Base-by-base conservation (phyloP, 805 yeast genomes). In the Saturnispora bothae region DNA sequence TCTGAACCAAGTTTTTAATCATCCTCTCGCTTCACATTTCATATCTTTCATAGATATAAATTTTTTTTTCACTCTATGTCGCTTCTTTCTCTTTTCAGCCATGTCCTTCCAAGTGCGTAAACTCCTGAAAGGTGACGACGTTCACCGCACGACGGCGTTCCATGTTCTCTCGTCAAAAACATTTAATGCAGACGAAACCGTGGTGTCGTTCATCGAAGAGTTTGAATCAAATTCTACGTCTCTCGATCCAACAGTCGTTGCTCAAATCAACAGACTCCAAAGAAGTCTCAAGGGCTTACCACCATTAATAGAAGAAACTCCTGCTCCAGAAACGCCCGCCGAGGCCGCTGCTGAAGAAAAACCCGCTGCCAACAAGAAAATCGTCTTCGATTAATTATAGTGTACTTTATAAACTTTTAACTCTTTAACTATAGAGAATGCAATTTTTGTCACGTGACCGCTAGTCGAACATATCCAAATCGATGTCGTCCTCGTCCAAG, bases 281-380 rank as follows among this genome's bases (percentile, higher is more conserved):
- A 51, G 65, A 48, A 63, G 57, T 29, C 44, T 61, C 14, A 48
- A 63, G 39, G 65, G 65, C 3, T 38, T 61, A 25, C 63, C 63
- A 6, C 65, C 65, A 4, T 44, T 61, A 12, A 42, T 59, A 31
- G 41, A 52, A 14, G 62, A 54, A 17, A 48, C 47, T 8, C 35
- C 43, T n/a, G 13, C 39, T 13, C 12, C 35, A 30, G 20, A 26
- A 17, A 18, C 17, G 14, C 8, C 30, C 17, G 22, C 13, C n/a
- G 16, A 18, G 8, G 20, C 4, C 10, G 6, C 28, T 12, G 15
- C 27, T 5, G 19, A 15, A 13, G n/a, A 26, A 6, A n/a, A 13
- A 8, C 10, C 30, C 12, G 39, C 33, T 32, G 10, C n/a, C n/a
- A n/a, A n/a, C n/a, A 35, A 37, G 32, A 37, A 37, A 19, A 37